Base-by-base conservation (phyloP, 192 early-diverging fungal genomes). In the Spizellomyces punctatus region DNA sequence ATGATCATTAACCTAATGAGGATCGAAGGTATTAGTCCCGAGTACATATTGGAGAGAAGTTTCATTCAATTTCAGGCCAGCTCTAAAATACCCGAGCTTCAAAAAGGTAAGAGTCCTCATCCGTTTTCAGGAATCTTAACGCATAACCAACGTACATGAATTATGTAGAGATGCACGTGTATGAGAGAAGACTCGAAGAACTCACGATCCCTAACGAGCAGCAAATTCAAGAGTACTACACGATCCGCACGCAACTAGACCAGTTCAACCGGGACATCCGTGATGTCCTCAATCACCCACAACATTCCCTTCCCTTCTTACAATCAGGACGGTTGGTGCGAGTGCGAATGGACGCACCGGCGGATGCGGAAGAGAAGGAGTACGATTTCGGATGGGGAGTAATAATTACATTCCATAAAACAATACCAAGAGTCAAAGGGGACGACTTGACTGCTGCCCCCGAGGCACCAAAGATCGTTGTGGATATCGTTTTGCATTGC, bases 1-100 rank as follows among this genome's bases (percentile, higher is more conserved):
- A 99, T 99, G 97, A 90, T 99, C 43, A 78, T 99, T 14, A 99
- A 98, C 71, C 77, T 99, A 83, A 81, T 94, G 68, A 87, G 97
- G 47, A 94, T 99, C 21, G 97, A 99, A 80, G 95, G 93, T 8
- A 86, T 98, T 46, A 94, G 88, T 57, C 91, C 93, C 12, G 95
- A 99, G 78, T 93, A 83, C 52, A 96, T 99, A 90, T 82, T 99
- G 5, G 89, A 95, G 78, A 80, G 88, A 36, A 92, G 91, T 73
- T 99, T 99, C 81, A 89, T 89, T 78, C 94, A 96, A 72, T 95
- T 93, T 83, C 95, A 98, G 80, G 94, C 93, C 55, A 84, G 88
- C 21, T 83, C 94, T 7, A 85, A 89, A 66, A 83, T 99, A 21
- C 95, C 97, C 8, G 83, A 84, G 50, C 81, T 94, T 44, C 84